Base-by-base conservation (phyloP, 1,284 basidiomycete genomes). In the Cryptococcus depauperatus region DNA sequence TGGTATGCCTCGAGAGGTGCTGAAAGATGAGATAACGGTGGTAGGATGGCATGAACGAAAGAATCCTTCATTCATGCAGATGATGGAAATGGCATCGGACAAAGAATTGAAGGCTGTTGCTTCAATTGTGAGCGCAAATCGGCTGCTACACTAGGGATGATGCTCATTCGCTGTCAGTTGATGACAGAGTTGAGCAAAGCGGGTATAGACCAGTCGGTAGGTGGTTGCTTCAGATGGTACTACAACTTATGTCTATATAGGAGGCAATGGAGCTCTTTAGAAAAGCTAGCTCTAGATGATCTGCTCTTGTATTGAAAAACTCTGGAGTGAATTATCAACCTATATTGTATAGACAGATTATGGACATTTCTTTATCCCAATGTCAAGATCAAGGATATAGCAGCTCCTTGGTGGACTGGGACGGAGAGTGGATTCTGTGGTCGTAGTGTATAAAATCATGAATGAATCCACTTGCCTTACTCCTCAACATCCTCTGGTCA, bases 81-180 rank as follows among this genome's bases (percentile, higher is more conserved):
- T 67, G 52, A 53, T 60, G 41, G 62, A 64, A 54, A 54, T 67
- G 46, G 60, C 57, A 25, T 55, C 62, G 55, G 64, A 67, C 48
- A 46, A 50, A 22, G 64, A 65, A 37, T 47, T 67, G 43, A 52
- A 60, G 42, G 56, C 54, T 38, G 64, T 62, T 1, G 63, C 59
- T 4, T 47, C 52, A 41, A 57, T 57, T 37, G 64, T 67, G 46
- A 43, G 64, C 46, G 10, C 11, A n/a, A 35, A n/a, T 10, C 23
- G 30, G 26, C 14, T 11, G 7, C n/a, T 35, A 3, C 33, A 14
- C 2, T 18, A 38, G 26, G 11, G 10, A 10, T 27, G 7, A n/a
- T n/a, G 8, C 22, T n/a, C 19, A 21, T 28, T 11, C 14, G 4
- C 8, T 28, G 13, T 16, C 18, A 66, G 64, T 47, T 66, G 35